phyloP scores from a whole-genome alignment of 2,329 filamentous ascomycete species.

The Spiromastix sp. region DNA sequence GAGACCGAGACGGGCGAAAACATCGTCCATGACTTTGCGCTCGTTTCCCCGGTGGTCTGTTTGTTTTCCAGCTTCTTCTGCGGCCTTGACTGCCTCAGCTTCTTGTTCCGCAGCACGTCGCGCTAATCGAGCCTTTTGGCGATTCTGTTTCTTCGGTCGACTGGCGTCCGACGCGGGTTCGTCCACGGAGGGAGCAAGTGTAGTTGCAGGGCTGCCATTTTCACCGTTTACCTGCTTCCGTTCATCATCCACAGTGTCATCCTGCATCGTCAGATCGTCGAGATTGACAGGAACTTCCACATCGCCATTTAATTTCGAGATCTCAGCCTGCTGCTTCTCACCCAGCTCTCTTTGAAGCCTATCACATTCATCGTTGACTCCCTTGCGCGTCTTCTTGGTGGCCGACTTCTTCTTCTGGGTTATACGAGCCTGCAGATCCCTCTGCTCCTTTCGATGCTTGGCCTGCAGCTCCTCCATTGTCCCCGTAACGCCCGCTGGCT shows the following conservation, averaged over 20 bases:
- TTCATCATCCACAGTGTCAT: constrained; percentile 12
- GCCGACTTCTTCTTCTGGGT: constrained; percentile 96
- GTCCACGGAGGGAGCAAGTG: constrained; percentile 2
- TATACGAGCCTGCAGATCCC: constrained; percentile 72
- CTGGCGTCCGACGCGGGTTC: constrained; percentile 2
- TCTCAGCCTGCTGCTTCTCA: constrained; percentile 43
- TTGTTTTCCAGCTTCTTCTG: constrained; percentile 63
- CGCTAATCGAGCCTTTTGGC: constrained; percentile 83
- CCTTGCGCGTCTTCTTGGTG: constrained; percentile 67
- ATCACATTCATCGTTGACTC: constrained; percentile 57
- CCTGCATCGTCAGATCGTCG: constrained; percentile 24
- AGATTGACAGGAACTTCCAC: constrained; percentile 17
- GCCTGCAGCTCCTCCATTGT: constrained; percentile 65
- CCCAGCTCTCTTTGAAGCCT: constrained; percentile 45
- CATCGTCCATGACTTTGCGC: constrained; percentile 56
- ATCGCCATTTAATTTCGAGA: constrained; percentile 35
- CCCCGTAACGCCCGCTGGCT: too few species aligned
- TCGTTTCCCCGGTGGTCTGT: constrained; percentile 64
- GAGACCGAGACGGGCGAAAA: constrained; percentile 55
- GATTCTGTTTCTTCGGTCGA: constrained; percentile 63
- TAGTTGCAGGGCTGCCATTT: background rate
- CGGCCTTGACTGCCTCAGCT: constrained; percentile 55
- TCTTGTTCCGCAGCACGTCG: constrained; percentile 79
- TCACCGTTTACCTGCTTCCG: constrained; percentile 3
- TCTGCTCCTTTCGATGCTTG: constrained; percentile 78